Percentiles rank a stretch among this genome's conserved stretches.
Conservation (phyloP, 176 grass and related monocot genomes). For the Oryza glumipatula region DNA sequence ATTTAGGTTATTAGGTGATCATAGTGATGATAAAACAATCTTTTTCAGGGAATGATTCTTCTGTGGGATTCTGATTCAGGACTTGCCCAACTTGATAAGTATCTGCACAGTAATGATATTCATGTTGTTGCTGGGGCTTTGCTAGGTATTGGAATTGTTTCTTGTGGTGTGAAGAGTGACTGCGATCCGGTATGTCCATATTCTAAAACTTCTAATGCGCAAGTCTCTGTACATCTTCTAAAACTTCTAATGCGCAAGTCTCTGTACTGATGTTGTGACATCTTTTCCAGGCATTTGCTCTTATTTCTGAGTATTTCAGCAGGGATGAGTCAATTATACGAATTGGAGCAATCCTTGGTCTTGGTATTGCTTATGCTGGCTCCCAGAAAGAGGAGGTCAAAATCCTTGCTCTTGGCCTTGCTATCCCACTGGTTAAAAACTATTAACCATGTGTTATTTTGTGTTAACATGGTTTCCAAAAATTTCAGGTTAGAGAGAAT, state of each 20-base stretch:
- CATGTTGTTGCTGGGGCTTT: constrained; percentile 78
- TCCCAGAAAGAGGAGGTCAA: constrained; percentile 73
- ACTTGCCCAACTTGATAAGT: constrained; percentile 74
- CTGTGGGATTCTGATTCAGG: constrained; percentile 76
- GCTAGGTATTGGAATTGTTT: constrained; percentile 69
- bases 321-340: constrained; percentile 65
- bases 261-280: neutral
- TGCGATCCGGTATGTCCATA: constrained; percentile 64
- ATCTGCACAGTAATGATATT: constrained; percentile 68
- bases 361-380: constrained; percentile 83
- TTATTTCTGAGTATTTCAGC: constrained; percentile 67
- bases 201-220: neutral
- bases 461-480: constrained; percentile 34
- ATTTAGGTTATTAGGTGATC: constrained; percentile 12
- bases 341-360: constrained; percentile 74
- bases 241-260: neutral
- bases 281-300: constrained; percentile 58
- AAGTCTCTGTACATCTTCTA: neutral
- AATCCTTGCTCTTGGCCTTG: neutral
- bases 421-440: neutral
- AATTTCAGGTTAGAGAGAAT: constrained; percentile 68
- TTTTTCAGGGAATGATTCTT: constrained; percentile 68
- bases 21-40: constrained; percentile 5
- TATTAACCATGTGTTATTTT: neutral
- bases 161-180: constrained; percentile 77